Base-by-base conservation (phyloP, 805 yeast species). In the Priceomyces carsonii region DNA sequence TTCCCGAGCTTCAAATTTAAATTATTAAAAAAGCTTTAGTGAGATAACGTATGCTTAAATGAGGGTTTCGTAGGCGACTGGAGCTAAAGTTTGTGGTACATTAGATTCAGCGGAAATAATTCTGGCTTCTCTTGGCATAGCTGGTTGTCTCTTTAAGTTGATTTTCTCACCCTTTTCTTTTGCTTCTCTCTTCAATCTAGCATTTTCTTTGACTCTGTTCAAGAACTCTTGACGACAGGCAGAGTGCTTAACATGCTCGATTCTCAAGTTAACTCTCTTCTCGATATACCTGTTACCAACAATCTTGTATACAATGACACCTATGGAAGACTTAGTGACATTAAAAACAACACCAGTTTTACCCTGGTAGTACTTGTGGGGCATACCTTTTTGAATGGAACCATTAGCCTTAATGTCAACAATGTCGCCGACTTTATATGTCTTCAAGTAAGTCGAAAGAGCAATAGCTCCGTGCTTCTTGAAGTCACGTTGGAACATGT, bases 401-500 rank as follows among this genome's bases (percentile, higher is more conserved):
- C 96, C 96, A 73, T 91, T 93, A 73, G 95, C 98, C 79, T 87
- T 91, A 81, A 93, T 90, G 76, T 93, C 99, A 67, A 93, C 99
- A 63, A 93, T 91, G 75, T 93, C 99, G 67, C 99, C 99, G 63
- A 93, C 97, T 77, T 81, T 89, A 95, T 93, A 93, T 69, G 81
- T 77, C 85, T 87, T 89, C 79, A 93, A 76, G 93, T 91, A 93
- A 69, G 95, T 86, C 57, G 96, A 86, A 80, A 93, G 77, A 55
- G 95, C 82, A 67, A 88, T 79, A 61, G 83, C 73, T 73, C 99
- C 99, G 77, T 91, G 95, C 75, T 82, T 82, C 83, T 86, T 90
- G 90, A 85, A 93, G 84, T 91, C 98, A 78, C 99, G 93, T 77
- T 89, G 87, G 95, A 93, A 93, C 80, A 95, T 95, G 90, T 93